phyloP scores from a whole-genome alignment of 2,329 filamentous ascomycete genomes.

The Pseudovirgaria hyperparasitica region DNA sequence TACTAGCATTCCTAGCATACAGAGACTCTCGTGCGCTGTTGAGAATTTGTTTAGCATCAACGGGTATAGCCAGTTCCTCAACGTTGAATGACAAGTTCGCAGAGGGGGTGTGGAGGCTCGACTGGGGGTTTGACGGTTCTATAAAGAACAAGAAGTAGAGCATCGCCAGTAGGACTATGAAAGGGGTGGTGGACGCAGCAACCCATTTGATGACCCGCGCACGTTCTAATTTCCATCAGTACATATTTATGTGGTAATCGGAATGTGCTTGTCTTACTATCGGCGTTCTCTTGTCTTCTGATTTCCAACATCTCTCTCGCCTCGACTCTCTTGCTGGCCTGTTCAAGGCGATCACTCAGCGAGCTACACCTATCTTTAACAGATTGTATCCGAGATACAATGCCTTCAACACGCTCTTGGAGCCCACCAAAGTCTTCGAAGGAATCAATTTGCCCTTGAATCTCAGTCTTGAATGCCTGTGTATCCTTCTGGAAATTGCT shows the following conservation, averaged over 20 bases:
- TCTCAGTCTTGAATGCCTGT: constrained; percentile 45
- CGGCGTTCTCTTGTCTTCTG: constrained; percentile 52
- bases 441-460: constrained; percentile 45
- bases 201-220: too few species aligned
- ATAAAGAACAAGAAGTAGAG: too few species aligned
- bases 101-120: too few species aligned
- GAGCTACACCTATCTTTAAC: constrained; percentile 47
- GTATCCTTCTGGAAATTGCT: constrained; percentile 48
- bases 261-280: constrained; percentile 13
- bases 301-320: constrained; percentile 57
- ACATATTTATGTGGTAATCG: not conserved
- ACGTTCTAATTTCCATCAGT: not conserved
- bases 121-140: too few species aligned
- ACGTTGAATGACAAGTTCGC: too few species aligned
- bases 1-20: too few species aligned
- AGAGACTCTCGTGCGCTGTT: too few species aligned
- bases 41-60: too few species aligned
- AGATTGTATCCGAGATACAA: constrained; percentile 48
- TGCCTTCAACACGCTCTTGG: constrained; percentile 45
- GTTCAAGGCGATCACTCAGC: constrained; percentile 51
- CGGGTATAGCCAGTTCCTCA: too few species aligned
- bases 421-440: constrained; percentile 54
- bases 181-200: too few species aligned
- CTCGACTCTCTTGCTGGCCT: constrained; percentile 51
- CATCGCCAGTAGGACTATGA: too few species aligned